Evolutionary conservation across 805 yeast species (phyloP), one percentile per base, ranked within the genome.

Genomic region (Candida arabinofermentans): DNA sequence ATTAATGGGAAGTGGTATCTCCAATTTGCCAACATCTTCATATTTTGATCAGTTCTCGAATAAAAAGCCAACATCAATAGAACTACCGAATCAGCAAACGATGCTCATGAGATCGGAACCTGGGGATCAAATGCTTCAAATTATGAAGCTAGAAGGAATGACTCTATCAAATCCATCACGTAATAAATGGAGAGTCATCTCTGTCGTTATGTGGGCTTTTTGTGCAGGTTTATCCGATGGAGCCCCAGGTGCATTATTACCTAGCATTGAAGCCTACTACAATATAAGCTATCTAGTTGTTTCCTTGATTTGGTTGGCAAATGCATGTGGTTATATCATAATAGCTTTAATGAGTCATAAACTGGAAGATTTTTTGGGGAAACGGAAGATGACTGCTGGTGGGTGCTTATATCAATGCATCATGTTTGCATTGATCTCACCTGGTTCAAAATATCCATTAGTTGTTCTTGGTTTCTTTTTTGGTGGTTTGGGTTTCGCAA

Each of bases 171-270:
- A 69, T 46, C 79, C 81, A 2, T 66, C 73, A 6, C 60, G 49
- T 40, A 76, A 74, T 48, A 33, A 43, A 14, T 67, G 67, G 62
- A 58, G 83, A 42, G 56, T 75, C 5, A 40, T 65, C 9, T 61
- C 75, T 8, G 54, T 66, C 10, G 59, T 72, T 24, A 5, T 57
- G 4, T 75, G 77, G 74, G 55, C 60, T 8, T 57, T 71, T 32
- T 48, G 65, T 2, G 48, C 55, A 9, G 83, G 83, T 1, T 56
- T 74, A 48, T 54, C 70, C 22, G 85, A 79, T 52, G 79, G 79
- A 43, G 75, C 79, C 12, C 74, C 80, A 1, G 85, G 84, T 44
- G 80, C 83, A 0, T 57, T 79, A n/a, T 58, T 79, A 39, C 82
- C 81, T 5, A 60, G 64, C 33, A 73, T 79, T 30, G 83, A 79